Evolutionary conservation across 2,329 filamentous ascomycete species (phyloP).

Genomic region (Epichloe aotearoae): DNA sequence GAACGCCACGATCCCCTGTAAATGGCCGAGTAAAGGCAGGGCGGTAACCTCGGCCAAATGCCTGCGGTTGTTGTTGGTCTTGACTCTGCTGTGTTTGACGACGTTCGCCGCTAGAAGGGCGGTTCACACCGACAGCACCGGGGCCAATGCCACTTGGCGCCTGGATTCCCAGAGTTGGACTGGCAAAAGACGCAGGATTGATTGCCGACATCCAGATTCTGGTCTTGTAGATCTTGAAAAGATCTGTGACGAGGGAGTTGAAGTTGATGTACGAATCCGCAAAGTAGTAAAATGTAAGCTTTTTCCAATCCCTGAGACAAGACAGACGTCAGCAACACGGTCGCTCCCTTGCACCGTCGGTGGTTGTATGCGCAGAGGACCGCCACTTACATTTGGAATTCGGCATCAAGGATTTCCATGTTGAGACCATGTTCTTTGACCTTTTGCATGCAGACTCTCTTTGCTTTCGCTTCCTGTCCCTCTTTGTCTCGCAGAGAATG

Average conservation of each 20-base stretch:
- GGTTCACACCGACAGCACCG: constrained; percentile 47
- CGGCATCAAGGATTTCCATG: constrained; percentile 97
- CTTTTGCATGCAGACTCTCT: constrained; percentile 92
- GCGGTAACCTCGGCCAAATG: constrained; percentile 30
- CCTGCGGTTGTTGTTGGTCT: constrained; percentile 15
- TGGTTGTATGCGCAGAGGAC: background rate
- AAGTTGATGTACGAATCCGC: constrained; percentile 98
- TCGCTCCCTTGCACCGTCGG: background rate
- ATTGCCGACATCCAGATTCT: constrained; percentile 99
- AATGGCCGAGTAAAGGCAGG: constrained; percentile 29
- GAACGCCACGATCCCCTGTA: constrained; percentile 27
- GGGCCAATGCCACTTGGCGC: constrained; percentile 54
- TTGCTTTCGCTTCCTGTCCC: constrained; percentile 93
- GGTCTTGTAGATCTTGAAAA: constrained; percentile 99
- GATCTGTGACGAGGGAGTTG: constrained; percentile 91
- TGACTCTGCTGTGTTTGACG: constrained; percentile 33
- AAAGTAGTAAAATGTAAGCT: constrained; percentile 98
- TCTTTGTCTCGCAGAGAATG: constrained; percentile 86
- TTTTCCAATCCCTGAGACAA: constrained; percentile 79
- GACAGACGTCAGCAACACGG: constrained; percentile 5
- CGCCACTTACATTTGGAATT: constrained; percentile 86
- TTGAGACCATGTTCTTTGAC: constrained; percentile 87
- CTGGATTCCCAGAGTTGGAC: constrained; percentile 58
- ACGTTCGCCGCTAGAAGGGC: constrained; percentile 32
- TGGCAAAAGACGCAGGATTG: constrained; percentile 90